Evolutionary conservation across 208 protist species (phyloP), one percentile per base, ranked within the genome.

Genomic region (Crithidia bombi): DNA sequence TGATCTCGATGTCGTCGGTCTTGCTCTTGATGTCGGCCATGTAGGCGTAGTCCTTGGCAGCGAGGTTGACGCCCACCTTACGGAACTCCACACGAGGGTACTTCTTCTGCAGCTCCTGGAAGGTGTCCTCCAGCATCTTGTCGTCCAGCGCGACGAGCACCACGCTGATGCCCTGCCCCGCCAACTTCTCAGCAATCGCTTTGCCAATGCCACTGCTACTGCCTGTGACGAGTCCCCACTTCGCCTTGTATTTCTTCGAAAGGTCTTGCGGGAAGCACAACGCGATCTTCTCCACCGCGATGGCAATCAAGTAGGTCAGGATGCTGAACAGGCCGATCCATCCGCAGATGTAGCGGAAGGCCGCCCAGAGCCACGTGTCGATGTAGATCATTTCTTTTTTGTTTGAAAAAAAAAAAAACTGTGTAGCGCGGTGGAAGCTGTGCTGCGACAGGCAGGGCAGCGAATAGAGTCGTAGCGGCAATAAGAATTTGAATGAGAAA

Each of bases 131-230:
- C 36, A 98, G 80, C 70, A 95, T 86, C n/a, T 85, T 83, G 72
- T 98, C 76, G 50, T 89, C 93, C 55, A 98, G 79, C 1, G 89
- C 87, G 43, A 98, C 80, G 17, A 98, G 85, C 25, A 98, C 82
- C 38, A 98, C 82, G 72, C 93, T 98, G 46, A 98, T 90, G 43
- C 87, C 86, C 62, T 94, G 88, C 59, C 75, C 77, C 12, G 96
- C 96, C n/a, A 99, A 87, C 82, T 96, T 96, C 59, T 97, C 79
- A 9, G 93, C 82, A 62, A 98, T 97, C 28, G 91, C 96, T 69
- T 91, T 95, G 30, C 97, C 97, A 66, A 99, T 98, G 44, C 97
- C 97, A 76, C 96, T 97, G 65, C 95, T 97, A 12, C 87, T 85
- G 61, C 97, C 97, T 21, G 97, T 99, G 19, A 99, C 94, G 35